Conservation (phyloP, 2,329 filamentous ascomycete species). For the Huntiella decipiens region DNA sequence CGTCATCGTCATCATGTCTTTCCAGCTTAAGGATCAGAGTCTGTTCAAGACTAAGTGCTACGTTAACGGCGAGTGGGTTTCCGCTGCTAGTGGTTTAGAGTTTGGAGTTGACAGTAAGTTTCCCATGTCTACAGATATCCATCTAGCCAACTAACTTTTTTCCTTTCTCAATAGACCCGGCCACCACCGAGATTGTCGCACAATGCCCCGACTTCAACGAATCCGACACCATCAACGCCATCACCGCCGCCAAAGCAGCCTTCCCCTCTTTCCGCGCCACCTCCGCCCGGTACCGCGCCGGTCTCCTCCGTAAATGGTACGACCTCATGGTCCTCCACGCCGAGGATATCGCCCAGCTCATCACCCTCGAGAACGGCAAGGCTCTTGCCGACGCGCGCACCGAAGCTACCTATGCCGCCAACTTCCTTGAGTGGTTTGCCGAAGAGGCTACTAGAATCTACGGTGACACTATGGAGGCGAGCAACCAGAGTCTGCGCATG, state of each 20-base stretch:
- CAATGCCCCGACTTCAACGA: conserved; percentile 54
- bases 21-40: conserved; percentile 40
- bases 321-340: conserved; percentile 46
- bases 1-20: not conserved
- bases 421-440: conserved; percentile 45
- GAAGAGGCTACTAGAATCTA: conserved; percentile 40
- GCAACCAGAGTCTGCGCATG: conserved; percentile 36
- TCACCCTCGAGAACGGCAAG: conserved; percentile 57
- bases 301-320: conserved; percentile 45
- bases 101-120: conserved; percentile 47
- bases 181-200: conserved; percentile 47
- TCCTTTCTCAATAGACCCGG: conserved; percentile 37
- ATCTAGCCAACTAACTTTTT: not conserved
- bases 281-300: conserved; percentile 39
- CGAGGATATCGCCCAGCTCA: conserved; percentile 46
- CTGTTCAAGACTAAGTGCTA: conserved; percentile 53
- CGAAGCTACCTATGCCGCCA: conserved; percentile 38
- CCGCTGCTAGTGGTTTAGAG: conserved; percentile 49
- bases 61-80: conserved; percentile 61
- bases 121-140: not conserved
- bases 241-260: conserved; percentile 47
- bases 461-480: conserved; percentile 32
- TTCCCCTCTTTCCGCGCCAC: conserved; percentile 41
- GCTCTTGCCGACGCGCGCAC: conserved; percentile 40
- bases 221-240: conserved; percentile 49